Evolutionary conservation across 148 eudicot species (phyloP).

Genomic region (Rhododendron williamsianum): DNA sequence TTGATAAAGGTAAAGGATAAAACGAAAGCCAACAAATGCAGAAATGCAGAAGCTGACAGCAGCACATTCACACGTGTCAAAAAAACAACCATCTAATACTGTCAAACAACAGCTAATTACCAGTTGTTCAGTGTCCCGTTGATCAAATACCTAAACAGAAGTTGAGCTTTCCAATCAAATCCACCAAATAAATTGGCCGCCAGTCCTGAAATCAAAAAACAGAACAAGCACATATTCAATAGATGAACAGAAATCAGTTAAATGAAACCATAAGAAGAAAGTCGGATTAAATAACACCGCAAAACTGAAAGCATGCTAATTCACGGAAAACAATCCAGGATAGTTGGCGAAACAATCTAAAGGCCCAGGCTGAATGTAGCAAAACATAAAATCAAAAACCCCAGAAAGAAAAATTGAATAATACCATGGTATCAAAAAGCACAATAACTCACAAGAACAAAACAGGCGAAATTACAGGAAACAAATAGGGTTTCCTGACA

Average conservation of each 20-base stretch:
- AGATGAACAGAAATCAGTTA: slow-evolving; percentile 4
- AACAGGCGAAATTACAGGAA: neutral
- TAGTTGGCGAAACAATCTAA: neutral
- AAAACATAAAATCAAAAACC: neutral
- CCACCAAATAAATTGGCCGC: neutral
- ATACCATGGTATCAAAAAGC: neutral
- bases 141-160: neutral
- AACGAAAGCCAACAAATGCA: neutral
- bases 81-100: neutral
- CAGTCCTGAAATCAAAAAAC: neutral
- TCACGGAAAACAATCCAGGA: neutral
- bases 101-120: slow-evolving; percentile 3
- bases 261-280: neutral
- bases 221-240: slow-evolving; percentile 5
- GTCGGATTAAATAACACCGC: neutral
- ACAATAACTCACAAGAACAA: neutral
- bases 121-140: neutral
- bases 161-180: neutral
- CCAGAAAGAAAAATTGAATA: neutral
- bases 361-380: neutral
- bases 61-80: neutral
- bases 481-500: neutral
- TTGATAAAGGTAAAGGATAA: neutral
- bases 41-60: neutral
- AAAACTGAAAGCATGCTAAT: neutral